These are phyloP conservation scores for Wickerhamomyces silvicola DNA, from an alignment of 805 yeast species.

Conservation along the genomic window DNA sequence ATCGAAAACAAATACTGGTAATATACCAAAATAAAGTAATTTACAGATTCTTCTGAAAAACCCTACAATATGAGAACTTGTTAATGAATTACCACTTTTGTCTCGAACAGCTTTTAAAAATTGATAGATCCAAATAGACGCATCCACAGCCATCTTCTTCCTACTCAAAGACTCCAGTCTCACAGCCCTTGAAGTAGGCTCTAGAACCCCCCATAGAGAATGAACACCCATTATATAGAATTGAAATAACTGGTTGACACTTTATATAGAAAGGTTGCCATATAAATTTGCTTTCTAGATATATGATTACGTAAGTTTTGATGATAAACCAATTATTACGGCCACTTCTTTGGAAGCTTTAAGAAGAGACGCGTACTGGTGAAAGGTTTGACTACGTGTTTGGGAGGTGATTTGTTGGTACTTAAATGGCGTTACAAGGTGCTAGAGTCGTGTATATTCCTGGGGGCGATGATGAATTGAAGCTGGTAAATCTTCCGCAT, in stretches of 20 bases:
- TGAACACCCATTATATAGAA: constrained; percentile 87
- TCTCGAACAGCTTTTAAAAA: constrained; percentile 93
- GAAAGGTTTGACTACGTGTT: no score
- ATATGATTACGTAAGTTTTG: no score
- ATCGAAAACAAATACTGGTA: constrained; percentile 89
- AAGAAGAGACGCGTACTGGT: not conserved
- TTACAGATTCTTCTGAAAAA: constrained; percentile 92
- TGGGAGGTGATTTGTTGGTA: no score
- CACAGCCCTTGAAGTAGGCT: constrained; percentile 87
- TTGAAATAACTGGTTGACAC: no score
- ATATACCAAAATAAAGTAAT: constrained; percentile 75
- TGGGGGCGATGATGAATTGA: not conserved
- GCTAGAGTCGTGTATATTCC: constrained; percentile 14
- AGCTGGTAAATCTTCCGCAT: constrained; percentile 13
- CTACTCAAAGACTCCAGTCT: constrained; percentile 77
- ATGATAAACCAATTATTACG: no score
- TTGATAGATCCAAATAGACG: constrained; percentile 98
- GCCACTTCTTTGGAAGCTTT: not conserved
- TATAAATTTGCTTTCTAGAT: no score
- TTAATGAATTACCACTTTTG: constrained; percentile 67
- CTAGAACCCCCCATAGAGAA: constrained; percentile 87
- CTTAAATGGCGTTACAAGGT: not conserved
- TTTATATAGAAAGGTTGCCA: no score
- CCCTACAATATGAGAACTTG: constrained; percentile 88
- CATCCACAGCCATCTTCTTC: constrained; percentile 86